Conservation (phyloP, 1,284 basidiomycete genomes). For the Pseudozyma hubeiensis region DNA sequence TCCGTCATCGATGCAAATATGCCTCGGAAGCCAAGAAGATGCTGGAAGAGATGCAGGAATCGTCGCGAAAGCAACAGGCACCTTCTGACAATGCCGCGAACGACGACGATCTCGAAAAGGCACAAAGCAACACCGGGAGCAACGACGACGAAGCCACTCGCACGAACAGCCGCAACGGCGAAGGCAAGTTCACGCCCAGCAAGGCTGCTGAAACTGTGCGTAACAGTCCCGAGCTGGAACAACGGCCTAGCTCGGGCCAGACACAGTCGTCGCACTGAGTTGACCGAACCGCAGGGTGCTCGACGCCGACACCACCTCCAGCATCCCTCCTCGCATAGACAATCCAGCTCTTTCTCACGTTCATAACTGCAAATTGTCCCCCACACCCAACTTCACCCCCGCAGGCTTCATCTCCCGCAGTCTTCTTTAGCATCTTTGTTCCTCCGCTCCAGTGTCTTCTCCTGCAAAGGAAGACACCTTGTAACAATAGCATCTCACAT, state of each 20-base stretch:
- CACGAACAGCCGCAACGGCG: constrained; percentile 8
- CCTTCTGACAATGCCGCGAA: background rate
- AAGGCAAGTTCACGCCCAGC: constrained; percentile 5
- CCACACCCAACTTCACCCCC: too few relatives aligned
- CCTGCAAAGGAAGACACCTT: too few relatives aligned
- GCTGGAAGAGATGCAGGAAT: constrained; percentile 40
- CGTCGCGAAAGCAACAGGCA: constrained; percentile 6
- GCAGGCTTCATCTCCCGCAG: too few relatives aligned
- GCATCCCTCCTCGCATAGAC: too few relatives aligned
- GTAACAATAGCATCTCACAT: too few relatives aligned
- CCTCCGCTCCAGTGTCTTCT: too few relatives aligned
- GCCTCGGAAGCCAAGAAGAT: constrained; percentile 38
- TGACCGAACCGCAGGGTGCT: too few relatives aligned
- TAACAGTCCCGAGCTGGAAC: background rate
- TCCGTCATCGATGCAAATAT: constrained; percentile 71
- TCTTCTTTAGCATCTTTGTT: too few relatives aligned
- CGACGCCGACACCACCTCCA: too few relatives aligned
- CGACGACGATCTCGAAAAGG: constrained; percentile 31
- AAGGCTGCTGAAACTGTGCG: background rate
- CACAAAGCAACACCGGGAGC: background rate
- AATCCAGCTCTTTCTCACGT: too few relatives aligned
- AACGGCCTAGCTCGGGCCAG: background rate
- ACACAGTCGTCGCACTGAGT: constrained; percentile 1
- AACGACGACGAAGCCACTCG: constrained; percentile 9
- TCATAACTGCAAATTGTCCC: too few relatives aligned